Evolutionary conservation across 306 rosid genomes (phyloP).

Genomic region (Vigna trinervia): DNA sequence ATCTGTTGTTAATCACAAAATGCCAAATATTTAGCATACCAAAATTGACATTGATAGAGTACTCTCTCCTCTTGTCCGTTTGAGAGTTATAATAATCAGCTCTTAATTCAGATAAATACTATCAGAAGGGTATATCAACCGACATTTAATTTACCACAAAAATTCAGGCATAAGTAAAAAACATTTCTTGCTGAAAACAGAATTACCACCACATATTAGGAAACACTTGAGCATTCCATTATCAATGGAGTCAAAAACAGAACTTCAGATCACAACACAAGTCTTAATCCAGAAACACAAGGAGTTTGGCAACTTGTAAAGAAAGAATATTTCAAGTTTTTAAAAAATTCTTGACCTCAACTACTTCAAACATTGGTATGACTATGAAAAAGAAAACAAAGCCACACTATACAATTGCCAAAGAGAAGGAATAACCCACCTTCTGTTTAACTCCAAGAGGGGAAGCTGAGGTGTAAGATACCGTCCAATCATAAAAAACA

Average conservation of each 20-base stretch:
- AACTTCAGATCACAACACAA: conserved; percentile 23
- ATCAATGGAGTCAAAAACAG: background rate
- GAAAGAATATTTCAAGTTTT: background rate
- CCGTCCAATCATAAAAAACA: conserved; percentile 81
- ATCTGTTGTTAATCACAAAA: background rate
- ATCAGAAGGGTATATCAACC: background rate
- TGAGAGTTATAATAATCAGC: background rate
- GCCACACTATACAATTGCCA: conserved; percentile 10
- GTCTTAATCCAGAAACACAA: conserved; percentile 8
- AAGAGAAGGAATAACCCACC: conserved; percentile 53
- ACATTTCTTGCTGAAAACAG: conserved; percentile 18
- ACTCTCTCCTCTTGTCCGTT: background rate
- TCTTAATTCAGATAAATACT: background rate
- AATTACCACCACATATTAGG: background rate
- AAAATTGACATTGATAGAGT: background rate
- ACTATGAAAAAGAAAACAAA: background rate
- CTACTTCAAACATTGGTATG: background rate
- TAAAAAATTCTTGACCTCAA: background rate
- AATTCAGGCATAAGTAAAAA: background rate
- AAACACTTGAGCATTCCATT: background rate
- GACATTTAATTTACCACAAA: conserved; percentile 7
- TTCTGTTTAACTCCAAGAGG: conserved; percentile 81
- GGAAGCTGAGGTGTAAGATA: conserved; percentile 67
- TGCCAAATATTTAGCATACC: background rate
- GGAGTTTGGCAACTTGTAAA: background rate